Evolutionary conservation across 495 filamentous ascomycete species (phyloP).

Genomic region (Hypoxylon rickii): DNA sequence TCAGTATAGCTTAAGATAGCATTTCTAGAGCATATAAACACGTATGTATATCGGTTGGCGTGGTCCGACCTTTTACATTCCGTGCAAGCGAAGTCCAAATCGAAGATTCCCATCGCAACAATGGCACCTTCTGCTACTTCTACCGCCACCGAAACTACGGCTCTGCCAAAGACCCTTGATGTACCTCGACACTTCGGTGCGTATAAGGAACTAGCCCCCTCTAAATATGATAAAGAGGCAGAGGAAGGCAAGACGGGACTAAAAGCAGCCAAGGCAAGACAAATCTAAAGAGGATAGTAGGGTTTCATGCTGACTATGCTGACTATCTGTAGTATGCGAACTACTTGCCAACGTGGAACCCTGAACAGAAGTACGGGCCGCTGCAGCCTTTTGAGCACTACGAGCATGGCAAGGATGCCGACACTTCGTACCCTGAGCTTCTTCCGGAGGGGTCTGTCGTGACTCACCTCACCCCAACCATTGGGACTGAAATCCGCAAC

Average conservation of each 20-base stretch:
- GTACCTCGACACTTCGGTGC: conserved; percentile 50
- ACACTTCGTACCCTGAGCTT: conserved; percentile 68
- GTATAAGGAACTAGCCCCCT: conserved; percentile 65
- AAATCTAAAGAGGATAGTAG: background rate
- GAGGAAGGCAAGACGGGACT: conserved; percentile 53
- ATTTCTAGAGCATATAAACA: background rate
- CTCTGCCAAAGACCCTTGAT: conserved; percentile 43
- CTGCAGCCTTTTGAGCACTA: conserved; percentile 70
- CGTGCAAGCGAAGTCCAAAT: conserved; percentile 2
- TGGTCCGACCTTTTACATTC: background rate
- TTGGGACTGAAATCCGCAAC: conserved; percentile 76
- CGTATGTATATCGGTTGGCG: conserved; percentile 19
- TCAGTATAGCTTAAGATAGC: conserved; percentile 23
- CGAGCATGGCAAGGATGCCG: conserved; percentile 75
- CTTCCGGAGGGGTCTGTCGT: conserved; percentile 56
- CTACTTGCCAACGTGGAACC: conserved; percentile 78
- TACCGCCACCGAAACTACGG: conserved; percentile 45
- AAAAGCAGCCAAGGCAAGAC: conserved; percentile 47
- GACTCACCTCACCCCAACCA: conserved; percentile 69
- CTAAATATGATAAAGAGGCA: conserved; percentile 55
- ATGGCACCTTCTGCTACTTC: conserved; percentile 63
- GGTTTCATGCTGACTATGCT: background rate
- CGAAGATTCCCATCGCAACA: conserved; percentile 13
- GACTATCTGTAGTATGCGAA: conserved; percentile 61
- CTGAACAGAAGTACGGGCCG: conserved; percentile 62